Evolutionary conservation across 1,139 yeast genomes (phyloP).

Genomic region (Scheffersomyces quercinus): DNA sequence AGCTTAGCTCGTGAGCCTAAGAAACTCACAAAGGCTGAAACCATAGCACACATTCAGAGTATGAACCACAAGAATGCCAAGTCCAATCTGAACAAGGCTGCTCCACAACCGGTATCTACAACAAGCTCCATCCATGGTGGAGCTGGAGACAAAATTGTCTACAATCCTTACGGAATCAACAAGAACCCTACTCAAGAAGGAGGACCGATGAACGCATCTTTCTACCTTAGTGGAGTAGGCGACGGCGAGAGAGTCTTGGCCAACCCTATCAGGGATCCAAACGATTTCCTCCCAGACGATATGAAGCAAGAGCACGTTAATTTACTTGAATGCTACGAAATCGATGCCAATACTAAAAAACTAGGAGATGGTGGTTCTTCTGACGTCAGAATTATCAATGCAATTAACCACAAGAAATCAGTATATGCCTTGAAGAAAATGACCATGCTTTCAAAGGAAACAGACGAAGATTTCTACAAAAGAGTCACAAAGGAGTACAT

Average conservation of each 20-base stretch:
- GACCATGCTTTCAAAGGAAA: conserved; percentile 58
- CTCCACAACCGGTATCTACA: conserved; percentile 1
- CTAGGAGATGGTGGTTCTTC: conserved; percentile 77
- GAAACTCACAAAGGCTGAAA: conserved; percentile 38
- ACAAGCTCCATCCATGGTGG: conserved; percentile 7
- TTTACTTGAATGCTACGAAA: conserved; percentile 59
- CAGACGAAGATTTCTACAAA: conserved; percentile 64
- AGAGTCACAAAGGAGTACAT: conserved; percentile 66
- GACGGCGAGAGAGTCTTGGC: conserved; percentile 50
- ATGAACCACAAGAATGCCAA: conserved; percentile 32
- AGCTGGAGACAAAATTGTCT: conserved; percentile 37
- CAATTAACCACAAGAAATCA: conserved; percentile 40
- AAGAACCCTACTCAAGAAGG: conserved; percentile 34
- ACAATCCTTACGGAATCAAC: conserved; percentile 49
- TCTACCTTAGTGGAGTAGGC: conserved; percentile 39
- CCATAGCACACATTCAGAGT: conserved; percentile 39
- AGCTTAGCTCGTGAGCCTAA: conserved; percentile 17
- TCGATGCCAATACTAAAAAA: conserved; percentile 48
- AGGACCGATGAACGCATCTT: conserved; percentile 39
- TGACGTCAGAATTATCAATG: conserved; percentile 56
- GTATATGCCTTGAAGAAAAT: conserved; percentile 65
- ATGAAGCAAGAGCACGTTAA: conserved; percentile 52
- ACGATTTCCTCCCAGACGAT: conserved; percentile 58
- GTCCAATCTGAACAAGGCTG: conserved; percentile 1
- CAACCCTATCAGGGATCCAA: conserved; percentile 70